A percentile compares a stretch with the other conserved stretches of the same genome.
Evolutionary conservation across 169 alveolate species (phyloP).

Genomic region (Plasmodium ovale): DNA sequence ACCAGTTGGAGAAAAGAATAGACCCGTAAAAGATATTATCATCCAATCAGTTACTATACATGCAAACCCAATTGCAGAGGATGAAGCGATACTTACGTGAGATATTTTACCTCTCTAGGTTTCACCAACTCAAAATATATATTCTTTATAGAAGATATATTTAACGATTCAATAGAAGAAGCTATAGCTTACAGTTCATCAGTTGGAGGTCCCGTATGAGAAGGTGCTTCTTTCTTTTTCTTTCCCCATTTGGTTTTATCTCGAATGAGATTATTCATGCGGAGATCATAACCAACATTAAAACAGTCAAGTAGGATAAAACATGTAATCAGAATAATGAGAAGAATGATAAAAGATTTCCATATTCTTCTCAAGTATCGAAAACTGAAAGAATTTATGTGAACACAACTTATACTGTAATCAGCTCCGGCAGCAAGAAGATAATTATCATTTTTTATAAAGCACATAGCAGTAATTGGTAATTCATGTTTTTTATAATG

Average conservation of each 20-base stretch:
- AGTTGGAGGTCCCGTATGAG: neutral
- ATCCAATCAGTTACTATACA: constrained; percentile 86
- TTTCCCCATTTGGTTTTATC: neutral
- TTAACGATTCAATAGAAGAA: constrained; percentile 93
- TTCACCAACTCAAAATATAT: too few relatives aligned
- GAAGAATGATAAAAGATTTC: constrained; percentile 1
- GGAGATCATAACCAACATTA: constrained; percentile 72
- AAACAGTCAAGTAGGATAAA: constrained; percentile 61
- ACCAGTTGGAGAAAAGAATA: constrained; percentile 89
- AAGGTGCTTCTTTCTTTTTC: constrained; percentile 9
- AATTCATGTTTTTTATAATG: constrained; percentile 73
- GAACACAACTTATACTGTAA: constrained; percentile 58
- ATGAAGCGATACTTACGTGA: too few relatives aligned
- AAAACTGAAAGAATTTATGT: constrained; percentile 27
- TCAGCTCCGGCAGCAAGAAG: constrained; percentile 74
- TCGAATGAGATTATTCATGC: constrained; percentile 1
- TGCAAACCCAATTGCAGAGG: constrained; percentile 93
- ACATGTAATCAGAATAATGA: neutral
- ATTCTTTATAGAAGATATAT: too few relatives aligned
- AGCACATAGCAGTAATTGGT: constrained; percentile 75
- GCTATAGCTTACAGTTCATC: constrained; percentile 74
- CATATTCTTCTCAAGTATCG: constrained; percentile 30
- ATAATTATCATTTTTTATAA: constrained; percentile 52
- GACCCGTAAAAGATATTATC: constrained; percentile 88
- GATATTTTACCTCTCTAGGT: too few relatives aligned